These are phyloP conservation scores for Marasmius fiardii DNA, from an alignment of 1,284 basidiomycete species.

Conservation along the genomic window DNA sequence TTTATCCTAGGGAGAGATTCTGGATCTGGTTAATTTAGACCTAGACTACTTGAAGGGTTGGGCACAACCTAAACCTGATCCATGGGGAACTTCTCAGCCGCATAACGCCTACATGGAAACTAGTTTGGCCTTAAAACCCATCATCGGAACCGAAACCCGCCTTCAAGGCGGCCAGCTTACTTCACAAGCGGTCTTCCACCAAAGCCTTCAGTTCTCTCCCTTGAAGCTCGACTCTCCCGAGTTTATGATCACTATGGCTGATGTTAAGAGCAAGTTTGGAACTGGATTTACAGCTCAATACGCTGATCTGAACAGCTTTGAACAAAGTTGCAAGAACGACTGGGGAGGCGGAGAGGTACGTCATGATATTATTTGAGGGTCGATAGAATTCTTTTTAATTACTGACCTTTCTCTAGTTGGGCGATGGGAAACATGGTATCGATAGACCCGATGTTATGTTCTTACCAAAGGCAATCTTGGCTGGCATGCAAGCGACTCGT, in stretches of 20 bases:
- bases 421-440: too few species aligned
- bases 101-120: conserved; percentile 15
- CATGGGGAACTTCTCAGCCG: conserved; percentile 21
- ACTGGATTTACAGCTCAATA: neutral
- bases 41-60: conserved; percentile 14
- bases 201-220: neutral
- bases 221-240: neutral
- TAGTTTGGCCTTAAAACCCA: neutral
- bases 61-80: conserved; percentile 15
- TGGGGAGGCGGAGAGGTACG: neutral
- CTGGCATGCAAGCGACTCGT: too few species aligned
- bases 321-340: neutral
- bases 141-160: neutral
- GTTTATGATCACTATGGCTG: neutral
- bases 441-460: too few species aligned
- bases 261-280: neutral
- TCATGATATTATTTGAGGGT: too few species aligned
- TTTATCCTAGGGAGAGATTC: neutral
- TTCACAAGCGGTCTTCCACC: neutral
- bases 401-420: too few species aligned
- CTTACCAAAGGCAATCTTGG: too few species aligned
- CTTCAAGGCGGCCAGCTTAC: neutral
- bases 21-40: conserved; percentile 15
- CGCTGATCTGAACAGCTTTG: neutral
- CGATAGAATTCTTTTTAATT: too few species aligned